phyloP scores from a whole-genome alignment of 441 rosid species.

The Metrosideros polymorpha region DNA sequence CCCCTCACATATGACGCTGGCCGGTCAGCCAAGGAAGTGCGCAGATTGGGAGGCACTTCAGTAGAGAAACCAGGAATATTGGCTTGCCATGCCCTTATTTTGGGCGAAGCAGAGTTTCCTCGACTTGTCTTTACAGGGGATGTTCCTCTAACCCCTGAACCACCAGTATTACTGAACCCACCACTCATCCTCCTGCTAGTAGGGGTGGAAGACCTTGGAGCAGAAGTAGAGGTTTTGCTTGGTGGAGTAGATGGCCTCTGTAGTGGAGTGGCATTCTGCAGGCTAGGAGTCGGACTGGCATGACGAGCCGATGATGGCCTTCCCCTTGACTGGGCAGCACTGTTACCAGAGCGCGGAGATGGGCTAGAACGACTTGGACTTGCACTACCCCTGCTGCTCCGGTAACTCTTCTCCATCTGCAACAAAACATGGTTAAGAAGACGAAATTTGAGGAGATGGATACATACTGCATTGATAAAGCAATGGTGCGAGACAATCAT shows the following conservation, averaged over 20 bases:
- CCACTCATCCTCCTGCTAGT: constrained; percentile 67
- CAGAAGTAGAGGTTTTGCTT: constrained; percentile 49
- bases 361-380: constrained; percentile 94
- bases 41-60: constrained; percentile 96
- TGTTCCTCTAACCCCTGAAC: constrained; percentile 59
- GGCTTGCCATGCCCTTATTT: constrained; percentile 86
- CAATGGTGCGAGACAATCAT: background rate
- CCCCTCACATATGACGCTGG: constrained; percentile 94
- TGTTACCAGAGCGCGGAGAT: constrained; percentile 73
- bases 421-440: background rate
- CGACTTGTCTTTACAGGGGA: constrained; percentile 66
- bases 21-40: constrained; percentile 93
- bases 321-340: constrained; percentile 68
- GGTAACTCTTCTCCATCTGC: constrained; percentile 93
- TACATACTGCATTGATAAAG: background rate
- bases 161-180: constrained; percentile 27
- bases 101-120: constrained; percentile 92
- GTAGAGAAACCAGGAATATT: constrained; percentile 91
- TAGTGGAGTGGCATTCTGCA: constrained; percentile 53
- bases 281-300: constrained; percentile 57
- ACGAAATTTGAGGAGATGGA: background rate
- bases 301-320: constrained; percentile 73
- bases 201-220: constrained; percentile 74
- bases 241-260: constrained; percentile 80
- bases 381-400: constrained; percentile 93